Evolutionary conservation across 2,329 filamentous ascomycete genomes (phyloP), one percentile per base, ranked within the genome.

Genomic region (Verticillium alfalfae): DNA sequence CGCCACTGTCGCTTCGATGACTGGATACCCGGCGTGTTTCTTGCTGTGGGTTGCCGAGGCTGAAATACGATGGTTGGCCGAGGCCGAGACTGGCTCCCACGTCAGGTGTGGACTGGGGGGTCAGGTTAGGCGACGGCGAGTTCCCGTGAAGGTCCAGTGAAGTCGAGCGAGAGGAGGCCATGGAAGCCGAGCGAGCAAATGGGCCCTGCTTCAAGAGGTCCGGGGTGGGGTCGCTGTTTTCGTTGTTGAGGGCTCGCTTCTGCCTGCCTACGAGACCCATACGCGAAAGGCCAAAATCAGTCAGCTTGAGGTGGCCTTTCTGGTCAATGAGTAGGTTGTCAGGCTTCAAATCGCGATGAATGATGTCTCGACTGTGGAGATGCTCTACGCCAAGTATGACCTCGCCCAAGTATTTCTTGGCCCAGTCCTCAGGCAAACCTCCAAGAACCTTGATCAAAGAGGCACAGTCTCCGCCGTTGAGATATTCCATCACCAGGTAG

Each of bases 401-500:
- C 77, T 99, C 95, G 3, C 92, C 95, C 45, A 98, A 84, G 72
- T 99, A 99, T 73, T 97, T 98, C 79, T 96, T 96, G 3, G 92
- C 93, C 96, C 96, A 99, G 67, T 98, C 94, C 77, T 99, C 96
- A 0, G 93, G 91, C 26, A 99, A 81, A 2, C 92, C 93, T 36
- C 93, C 93, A 1, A 99, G 83, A 34, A 97, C 88, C 73, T 98
- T 99, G 78, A 98, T 95, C 60, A 99, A 81, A 6, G 95, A 97
- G 57, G 96, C 95, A 72, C 94, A 99, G 71, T 99, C 95, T 56
- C 95, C 95, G 39, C 95, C 95, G 68, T 98, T 99, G 62, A 99
- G 83, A 76, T 99, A 99, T 72, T 99, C 95, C 95, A 99, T 99
- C 31, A 99, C 95, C 63, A 99, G 83, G 72, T 98, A 99, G 31